Conservation (phyloP, 2,329 filamentous ascomycete genomes). For the Trichoderma atrobrunneum region DNA sequence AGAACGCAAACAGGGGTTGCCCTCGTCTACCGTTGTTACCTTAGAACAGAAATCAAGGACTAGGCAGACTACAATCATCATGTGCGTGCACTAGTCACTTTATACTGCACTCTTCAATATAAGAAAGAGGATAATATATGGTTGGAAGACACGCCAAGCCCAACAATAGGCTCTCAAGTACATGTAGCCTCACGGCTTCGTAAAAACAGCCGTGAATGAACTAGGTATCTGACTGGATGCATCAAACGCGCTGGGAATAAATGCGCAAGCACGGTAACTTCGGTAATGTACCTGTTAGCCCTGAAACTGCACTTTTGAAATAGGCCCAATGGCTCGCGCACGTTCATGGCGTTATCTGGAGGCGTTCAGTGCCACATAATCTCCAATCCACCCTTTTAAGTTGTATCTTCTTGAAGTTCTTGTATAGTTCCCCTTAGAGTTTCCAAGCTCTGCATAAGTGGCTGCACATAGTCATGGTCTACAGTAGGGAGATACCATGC, state of each 20-base stretch:
- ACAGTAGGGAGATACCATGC: background rate
- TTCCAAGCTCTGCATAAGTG: background rate
- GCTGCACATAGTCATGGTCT: background rate
- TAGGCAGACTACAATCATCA: background rate
- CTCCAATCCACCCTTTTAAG: background rate
- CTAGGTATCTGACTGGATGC: background rate
- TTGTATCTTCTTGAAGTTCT: background rate
- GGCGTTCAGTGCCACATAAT: background rate
- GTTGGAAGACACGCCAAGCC: background rate
- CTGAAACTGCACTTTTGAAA: background rate
- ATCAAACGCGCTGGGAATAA: background rate
- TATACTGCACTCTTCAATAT: background rate
- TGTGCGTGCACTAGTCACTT: background rate
- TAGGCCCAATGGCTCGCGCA: background rate
- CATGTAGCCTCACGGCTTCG: too few species aligned
- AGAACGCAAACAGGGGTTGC: too few species aligned
- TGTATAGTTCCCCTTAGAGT: background rate
- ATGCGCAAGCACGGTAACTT: background rate
- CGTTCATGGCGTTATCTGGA: background rate
- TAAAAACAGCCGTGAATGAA: background rate
- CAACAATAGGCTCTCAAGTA: background rate
- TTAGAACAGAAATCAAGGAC: too few species aligned
- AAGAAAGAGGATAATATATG: background rate
- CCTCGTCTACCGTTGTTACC: too few species aligned
- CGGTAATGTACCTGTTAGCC: background rate